Evolutionary conservation across 1,284 basidiomycete genomes (phyloP), one percentile per base, ranked within the genome.

Genomic region (Microbotryum intermedium): DNA sequence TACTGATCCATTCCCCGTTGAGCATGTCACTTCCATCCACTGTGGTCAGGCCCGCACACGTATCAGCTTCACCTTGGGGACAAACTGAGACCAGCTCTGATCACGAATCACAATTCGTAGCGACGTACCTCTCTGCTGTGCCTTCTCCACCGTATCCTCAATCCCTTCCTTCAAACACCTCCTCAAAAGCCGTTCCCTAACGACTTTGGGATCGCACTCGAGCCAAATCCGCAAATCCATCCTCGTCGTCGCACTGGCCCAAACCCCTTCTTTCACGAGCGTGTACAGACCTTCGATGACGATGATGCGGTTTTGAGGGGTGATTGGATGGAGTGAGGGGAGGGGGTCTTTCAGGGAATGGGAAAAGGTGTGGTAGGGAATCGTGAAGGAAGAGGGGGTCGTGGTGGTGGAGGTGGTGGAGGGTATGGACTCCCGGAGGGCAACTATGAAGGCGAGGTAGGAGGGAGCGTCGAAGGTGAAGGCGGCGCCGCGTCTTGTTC

Each of bases 271-370:
- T 42, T 83, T 79, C 23, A 91, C 79, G 61, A 89, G 82, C 6
- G 84, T 81, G 74, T 94, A 92, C 10, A 94, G 76, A 0, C 91
- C 90, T 74, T 94, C 89, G 61, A 93, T 81, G 59, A 93, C 73
- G 56, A 94, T 80, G 55, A 94, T 80, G 5, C 85, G 82, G 69
- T 92, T 84, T 34, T 76, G 65, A 0, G 85, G 81, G 28, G 76
- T 70, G 28, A 97, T 81, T 0, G 76, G 71, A 16, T 85, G 73
- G 6, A 74, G 75, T 4, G 77, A 74, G 7, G 72, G 70, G 1
- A 71, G 54, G 0, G 80, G 81, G 63, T 82, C 81, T 70, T 81
- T 79, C 42, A 75, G 61, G 4, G 74, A 71, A 28, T 81, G 79
- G 55, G 83, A 77, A 62, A 77, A 77, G 1, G 73, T 73, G 6